Evolutionary conservation across 331 rosid species (phyloP).

Genomic region (Quercus tomentella): DNA sequence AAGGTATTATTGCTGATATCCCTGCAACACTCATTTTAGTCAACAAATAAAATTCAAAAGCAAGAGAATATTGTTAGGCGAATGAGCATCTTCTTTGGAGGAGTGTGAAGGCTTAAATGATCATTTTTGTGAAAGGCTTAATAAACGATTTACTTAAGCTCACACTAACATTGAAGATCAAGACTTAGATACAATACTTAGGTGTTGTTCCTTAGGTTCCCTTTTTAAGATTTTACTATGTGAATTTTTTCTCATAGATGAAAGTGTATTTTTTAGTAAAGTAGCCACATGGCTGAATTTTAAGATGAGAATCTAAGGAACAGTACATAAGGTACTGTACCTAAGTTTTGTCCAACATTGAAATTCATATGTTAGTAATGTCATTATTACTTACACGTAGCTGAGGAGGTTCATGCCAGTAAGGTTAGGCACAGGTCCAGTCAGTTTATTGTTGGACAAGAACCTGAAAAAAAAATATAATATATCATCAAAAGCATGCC

Average conservation of each 20-base stretch:
- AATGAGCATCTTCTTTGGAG: not conserved
- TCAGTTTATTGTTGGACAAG: slow-evolving; percentile 49
- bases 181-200: too few relatives aligned
- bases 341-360: too few relatives aligned
- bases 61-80: not conserved
- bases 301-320: too few relatives aligned
- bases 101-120: not conserved
- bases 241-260: too few relatives aligned
- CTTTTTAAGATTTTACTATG: too few relatives aligned
- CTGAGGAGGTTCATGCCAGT: slow-evolving; percentile 38
- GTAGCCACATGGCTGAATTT: too few relatives aligned
- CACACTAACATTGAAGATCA: too few relatives aligned
- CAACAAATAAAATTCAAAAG: not conserved
- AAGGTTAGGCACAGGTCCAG: slow-evolving; percentile 57
- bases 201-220: too few relatives aligned
- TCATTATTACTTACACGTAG: slow-evolving; percentile 48
- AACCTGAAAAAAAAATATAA: slow-evolving; percentile 31
- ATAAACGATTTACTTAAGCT: not conserved
- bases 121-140: not conserved
- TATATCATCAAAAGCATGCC: not conserved
- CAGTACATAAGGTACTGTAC: too few relatives aligned
- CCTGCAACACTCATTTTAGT: slow-evolving; percentile 34
- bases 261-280: too few relatives aligned
- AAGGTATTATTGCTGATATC: slow-evolving; percentile 68
- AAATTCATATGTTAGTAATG: not conserved